Conservation (phyloP, 208 protist species). For the Leishmania tropica region DNA sequence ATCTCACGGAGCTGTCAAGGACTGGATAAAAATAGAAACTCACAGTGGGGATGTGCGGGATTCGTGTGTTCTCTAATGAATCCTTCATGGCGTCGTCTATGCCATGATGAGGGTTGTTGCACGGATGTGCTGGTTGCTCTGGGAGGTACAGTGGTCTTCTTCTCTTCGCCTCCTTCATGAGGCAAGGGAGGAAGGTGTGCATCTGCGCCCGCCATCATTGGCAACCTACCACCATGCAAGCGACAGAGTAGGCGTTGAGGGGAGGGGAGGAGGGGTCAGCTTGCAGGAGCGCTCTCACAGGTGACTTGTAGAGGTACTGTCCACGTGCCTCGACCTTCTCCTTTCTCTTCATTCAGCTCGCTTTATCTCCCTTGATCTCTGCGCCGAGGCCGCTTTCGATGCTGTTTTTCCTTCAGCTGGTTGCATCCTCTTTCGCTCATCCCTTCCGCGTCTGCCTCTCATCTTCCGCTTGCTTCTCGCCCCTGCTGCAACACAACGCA, state of each 20-base stretch:
- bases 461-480: not conserved
- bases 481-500: not conserved
- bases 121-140: not conserved
- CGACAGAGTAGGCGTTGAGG: not conserved
- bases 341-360: constrained; percentile 4
- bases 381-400: constrained; percentile 13
- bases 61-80: not conserved
- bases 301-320: not conserved
- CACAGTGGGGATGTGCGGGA: not conserved
- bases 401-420: not conserved
- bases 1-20: not conserved
- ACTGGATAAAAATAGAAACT: not conserved
- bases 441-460: not conserved
- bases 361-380: not conserved
- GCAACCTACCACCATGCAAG: not conserved
- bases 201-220: not conserved
- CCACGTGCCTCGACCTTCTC: constrained; percentile 1
- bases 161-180: not conserved
- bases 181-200: not conserved
- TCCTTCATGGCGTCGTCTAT: not conserved
- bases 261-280: not conserved
- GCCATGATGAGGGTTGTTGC: not conserved
- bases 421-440: not conserved
- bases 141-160: not conserved
- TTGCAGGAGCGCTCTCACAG: not conserved